Evolutionary conservation across 2,329 filamentous ascomycete species (phyloP), one percentile per base, ranked within the genome.

Genomic region (Setomelanomma holmii): DNA sequence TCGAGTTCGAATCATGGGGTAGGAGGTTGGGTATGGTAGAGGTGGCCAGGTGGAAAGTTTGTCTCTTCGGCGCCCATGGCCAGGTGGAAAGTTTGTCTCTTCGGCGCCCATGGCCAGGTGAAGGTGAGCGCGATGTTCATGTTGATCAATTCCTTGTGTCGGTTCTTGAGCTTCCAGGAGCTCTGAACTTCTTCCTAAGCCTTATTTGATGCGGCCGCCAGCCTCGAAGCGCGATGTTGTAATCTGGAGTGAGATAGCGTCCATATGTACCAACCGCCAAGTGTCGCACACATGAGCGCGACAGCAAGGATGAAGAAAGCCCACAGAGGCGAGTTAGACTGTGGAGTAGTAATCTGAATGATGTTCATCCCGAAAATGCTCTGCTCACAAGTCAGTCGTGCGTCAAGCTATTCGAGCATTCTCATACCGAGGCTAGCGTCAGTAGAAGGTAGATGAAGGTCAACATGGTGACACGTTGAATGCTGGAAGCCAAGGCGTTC

Each of bases 311-410:
- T 33, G 19, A 59, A 51, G 22, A 51, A 59, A 3, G 55, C 16
- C 53, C 51, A 59, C 10, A 58, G 40, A 8, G 56, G 46, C 8
- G 53, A 45, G 35, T 55, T 33, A 4, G 40, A 38, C 16, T 8
- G 16, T 10, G 54, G 49, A 8, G 51, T 56, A 4, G 55, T 59
- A 4, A 61, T 53, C 6, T 61, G 51, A 1, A 23, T 47, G 6
- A 61, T 30, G 22, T 56, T 61, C 58, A 59, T 61, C 2, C 58
- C 55, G 5, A 59, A 38, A 10, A 61, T 53, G 22, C 58, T 56
- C 55, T 61, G 30, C 17, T 10, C 27, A 8, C 5, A 6, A 3
- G 27, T 30, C 3, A 30, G 27, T 30, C 10, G 10, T 30, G 27
- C 14, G 27, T 6, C 10, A 30, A 3, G 27, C 2, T 30, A 30